A percentile compares a stretch with the other conserved stretches of the same genome.
Evolutionary conservation across 768 basidiomycete genomes (phyloP).

Genomic region (Aureoboletus auriporus): DNA sequence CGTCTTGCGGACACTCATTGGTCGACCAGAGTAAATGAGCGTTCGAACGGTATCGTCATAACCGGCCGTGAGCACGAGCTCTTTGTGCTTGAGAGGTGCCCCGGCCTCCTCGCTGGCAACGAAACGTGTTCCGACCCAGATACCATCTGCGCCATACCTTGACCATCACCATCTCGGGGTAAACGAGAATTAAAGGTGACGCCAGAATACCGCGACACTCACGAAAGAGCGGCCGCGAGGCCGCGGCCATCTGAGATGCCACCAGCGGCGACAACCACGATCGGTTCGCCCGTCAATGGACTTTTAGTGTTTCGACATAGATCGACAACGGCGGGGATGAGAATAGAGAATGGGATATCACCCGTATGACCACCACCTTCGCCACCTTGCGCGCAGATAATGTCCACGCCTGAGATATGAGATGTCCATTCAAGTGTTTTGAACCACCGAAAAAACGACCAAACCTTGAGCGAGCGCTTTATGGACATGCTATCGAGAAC

Average conservation of each 20-base stretch:
- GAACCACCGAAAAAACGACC: background rate
- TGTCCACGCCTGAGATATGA: slow-evolving; percentile 61
- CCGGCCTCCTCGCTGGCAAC: slow-evolving; percentile 80
- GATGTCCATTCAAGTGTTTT: background rate
- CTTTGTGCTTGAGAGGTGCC: slow-evolving; percentile 71
- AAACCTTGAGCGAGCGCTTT: slow-evolving; percentile 72
- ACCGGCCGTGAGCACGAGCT: slow-evolving; percentile 62
- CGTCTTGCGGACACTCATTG: slow-evolving; percentile 78
- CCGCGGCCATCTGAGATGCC: slow-evolving; percentile 83
- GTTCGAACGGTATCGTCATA: slow-evolving; percentile 74
- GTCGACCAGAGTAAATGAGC: slow-evolving; percentile 72
- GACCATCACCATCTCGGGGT: background rate
- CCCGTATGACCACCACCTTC: slow-evolving; percentile 91
- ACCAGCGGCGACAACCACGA: slow-evolving; percentile 80
- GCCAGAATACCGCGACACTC: slow-evolving; percentile 12
- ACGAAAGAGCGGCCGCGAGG: slow-evolving; percentile 71
- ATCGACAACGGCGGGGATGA: slow-evolving; percentile 82
- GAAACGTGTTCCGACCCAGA: slow-evolving; percentile 89
- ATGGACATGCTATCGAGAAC: slow-evolving; percentile 51
- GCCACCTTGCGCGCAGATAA: slow-evolving; percentile 85
- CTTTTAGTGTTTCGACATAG: slow-evolving; percentile 64
- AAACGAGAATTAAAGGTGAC: background rate
- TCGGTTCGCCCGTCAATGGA: slow-evolving; percentile 72
- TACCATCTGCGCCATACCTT: slow-evolving; percentile 78
- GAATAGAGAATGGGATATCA: slow-evolving; percentile 73